Evolutionary conservation across 176 grass and related monocot genomes (phyloP).

Genomic region (Lolium rigidum): DNA sequence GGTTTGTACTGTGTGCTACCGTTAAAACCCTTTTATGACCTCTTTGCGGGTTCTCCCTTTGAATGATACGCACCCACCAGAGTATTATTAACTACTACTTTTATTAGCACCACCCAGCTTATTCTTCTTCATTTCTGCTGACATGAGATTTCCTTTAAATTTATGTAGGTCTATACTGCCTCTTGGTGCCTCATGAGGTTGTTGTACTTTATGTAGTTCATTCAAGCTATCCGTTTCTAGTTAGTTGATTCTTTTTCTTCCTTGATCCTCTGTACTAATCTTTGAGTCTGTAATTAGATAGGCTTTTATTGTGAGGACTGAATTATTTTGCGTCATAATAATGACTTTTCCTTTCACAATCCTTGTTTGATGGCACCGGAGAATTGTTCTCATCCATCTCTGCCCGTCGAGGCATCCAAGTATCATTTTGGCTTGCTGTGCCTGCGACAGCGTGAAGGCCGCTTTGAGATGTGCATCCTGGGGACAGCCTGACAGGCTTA

Average conservation of each 20-base stretch:
- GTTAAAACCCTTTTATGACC: neutral
- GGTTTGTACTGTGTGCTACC: conserved; percentile 21
- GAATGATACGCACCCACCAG: neutral
- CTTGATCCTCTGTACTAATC: conserved; percentile 23
- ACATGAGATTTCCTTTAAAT: conserved; percentile 25
- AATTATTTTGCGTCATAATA: conserved; percentile 35
- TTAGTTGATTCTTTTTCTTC: conserved; percentile 19
- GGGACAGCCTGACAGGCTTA: neutral
- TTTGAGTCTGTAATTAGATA: conserved; percentile 56
- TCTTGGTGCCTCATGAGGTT: conserved; percentile 39
- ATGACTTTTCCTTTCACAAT: conserved; percentile 23
- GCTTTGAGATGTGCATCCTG: neutral
- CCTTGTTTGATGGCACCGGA: neutral
- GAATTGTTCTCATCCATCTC: neutral
- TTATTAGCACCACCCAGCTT: neutral
- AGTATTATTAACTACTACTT: neutral
- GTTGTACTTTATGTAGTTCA: conserved; percentile 49
- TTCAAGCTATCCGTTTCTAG: conserved; percentile 33
- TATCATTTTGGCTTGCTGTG: neutral
- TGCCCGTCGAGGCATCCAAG: neutral
- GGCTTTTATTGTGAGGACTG: conserved; percentile 16
- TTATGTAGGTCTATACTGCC: conserved; percentile 35
- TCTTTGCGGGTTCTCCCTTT: neutral
- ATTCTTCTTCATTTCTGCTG: conserved; percentile 18
- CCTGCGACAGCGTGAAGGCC: neutral